phyloP scores from a whole-genome alignment of 345 rosid species.

The Murraya koenigii region DNA sequence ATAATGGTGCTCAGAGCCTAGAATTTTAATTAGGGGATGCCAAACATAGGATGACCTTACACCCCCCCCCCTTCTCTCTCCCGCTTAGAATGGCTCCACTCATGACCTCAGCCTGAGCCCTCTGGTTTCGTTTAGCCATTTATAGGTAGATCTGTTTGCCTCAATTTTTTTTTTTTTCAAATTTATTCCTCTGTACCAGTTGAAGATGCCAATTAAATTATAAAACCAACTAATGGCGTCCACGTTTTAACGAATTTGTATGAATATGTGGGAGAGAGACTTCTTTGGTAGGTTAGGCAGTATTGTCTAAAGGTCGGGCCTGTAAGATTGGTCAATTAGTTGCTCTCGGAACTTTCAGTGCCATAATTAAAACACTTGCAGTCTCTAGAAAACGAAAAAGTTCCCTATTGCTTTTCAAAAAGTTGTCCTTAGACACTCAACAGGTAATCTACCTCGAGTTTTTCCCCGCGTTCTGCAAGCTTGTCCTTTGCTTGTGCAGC shows the following conservation, averaged over 20 bases:
- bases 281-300: background rate
- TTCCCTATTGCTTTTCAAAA: background rate
- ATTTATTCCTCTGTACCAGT: background rate
- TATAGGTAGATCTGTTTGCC: background rate
- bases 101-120: background rate
- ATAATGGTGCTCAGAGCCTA: background rate
- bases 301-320: too few relatives aligned
- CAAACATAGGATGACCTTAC: background rate
- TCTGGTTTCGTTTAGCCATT: background rate
- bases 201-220: background rate
- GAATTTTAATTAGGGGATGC: background rate
- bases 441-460: slow-evolving; percentile 56
- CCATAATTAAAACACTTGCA: background rate
- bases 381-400: background rate
- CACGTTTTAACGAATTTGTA: background rate
- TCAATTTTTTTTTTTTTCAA: background rate
- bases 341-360: background rate
- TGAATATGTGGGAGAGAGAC: background rate
- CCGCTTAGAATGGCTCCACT: background rate
- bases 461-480: slow-evolving; percentile 72
- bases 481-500: slow-evolving; percentile 76
- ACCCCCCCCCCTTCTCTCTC: too few relatives aligned
- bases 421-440: background rate
- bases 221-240: background rate
- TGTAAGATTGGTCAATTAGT: background rate